phyloP scores from a whole-genome alignment of 2,329 filamentous ascomycete species.

The Tolypocladium pustulatum region DNA sequence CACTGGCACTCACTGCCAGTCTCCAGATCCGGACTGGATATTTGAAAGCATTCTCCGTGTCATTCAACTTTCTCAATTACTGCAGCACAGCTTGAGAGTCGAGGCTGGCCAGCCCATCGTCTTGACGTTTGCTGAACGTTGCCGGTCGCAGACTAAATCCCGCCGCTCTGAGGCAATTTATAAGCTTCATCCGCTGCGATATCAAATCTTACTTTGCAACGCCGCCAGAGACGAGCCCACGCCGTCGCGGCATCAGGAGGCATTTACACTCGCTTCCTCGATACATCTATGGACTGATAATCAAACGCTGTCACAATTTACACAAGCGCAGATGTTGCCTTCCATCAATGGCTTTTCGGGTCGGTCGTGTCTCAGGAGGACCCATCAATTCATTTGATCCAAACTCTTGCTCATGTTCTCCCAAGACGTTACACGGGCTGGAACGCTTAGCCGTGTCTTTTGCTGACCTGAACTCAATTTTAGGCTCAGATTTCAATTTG shows the following conservation, averaged over 20 bases:
- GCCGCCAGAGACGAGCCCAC: background rate
- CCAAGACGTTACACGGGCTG: too few species aligned
- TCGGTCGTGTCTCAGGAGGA: background rate
- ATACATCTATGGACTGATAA: background rate
- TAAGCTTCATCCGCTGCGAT: background rate
- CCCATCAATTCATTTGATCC: too few species aligned
- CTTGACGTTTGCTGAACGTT: background rate
- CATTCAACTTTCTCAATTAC: background rate
- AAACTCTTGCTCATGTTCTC: too few species aligned
- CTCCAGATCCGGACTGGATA: background rate
- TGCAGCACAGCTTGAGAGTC: background rate
- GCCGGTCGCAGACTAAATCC: too few species aligned
- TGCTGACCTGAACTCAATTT: too few species aligned
- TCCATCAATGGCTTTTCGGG: background rate
- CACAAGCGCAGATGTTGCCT: too few species aligned
- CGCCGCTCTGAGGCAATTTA: too few species aligned
- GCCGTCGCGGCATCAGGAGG: background rate
- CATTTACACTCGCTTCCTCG: background rate
- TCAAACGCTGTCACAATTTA: too few species aligned
- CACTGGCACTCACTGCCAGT: background rate
- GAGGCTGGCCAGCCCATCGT: background rate
- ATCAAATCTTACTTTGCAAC: background rate
- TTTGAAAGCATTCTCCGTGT: background rate
- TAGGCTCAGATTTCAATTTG: too few species aligned
- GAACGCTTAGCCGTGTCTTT: too few species aligned